Evolutionary conservation across 1,139 yeast species (phyloP).

Genomic region (Candida sanyaensis): DNA sequence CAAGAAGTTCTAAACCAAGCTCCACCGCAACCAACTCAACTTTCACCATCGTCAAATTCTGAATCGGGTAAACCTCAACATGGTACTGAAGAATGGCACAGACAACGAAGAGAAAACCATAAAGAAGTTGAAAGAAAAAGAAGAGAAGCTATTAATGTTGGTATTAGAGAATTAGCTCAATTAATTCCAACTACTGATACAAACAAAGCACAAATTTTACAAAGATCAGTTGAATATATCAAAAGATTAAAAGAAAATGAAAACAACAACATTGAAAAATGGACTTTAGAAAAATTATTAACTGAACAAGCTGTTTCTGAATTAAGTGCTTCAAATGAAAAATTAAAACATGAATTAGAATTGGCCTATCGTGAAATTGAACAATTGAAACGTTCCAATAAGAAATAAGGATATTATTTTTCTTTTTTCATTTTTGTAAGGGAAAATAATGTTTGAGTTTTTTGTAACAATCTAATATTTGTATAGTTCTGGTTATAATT

Average conservation of each 20-base stretch:
- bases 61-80: constrained; percentile 52
- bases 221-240: constrained; percentile 87
- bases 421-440: neutral
- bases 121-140: constrained; percentile 97
- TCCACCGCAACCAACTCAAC: constrained; percentile 21
- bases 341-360: constrained; percentile 43
- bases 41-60: constrained; percentile 25
- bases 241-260: constrained; percentile 87
- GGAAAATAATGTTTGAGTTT: neutral
- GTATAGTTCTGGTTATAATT: neutral
- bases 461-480: neutral
- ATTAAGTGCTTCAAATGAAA: constrained; percentile 28
- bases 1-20: constrained; percentile 13
- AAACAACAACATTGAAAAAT: constrained; percentile 83
- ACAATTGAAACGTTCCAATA: constrained; percentile 58
- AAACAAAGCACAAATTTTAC: constrained; percentile 87
- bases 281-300: constrained; percentile 88
- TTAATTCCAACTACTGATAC: constrained; percentile 87
- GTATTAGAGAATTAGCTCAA: constrained; percentile 81
- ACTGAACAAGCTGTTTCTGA: constrained; percentile 85
- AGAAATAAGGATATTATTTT: neutral
- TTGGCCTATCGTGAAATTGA: constrained; percentile 94
- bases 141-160: constrained; percentile 87
- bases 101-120: constrained; percentile 83
- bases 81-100: constrained; percentile 87